Evolutionary conservation across 306 rosid species (phyloP).

Genomic region (Rosa rugosa): DNA sequence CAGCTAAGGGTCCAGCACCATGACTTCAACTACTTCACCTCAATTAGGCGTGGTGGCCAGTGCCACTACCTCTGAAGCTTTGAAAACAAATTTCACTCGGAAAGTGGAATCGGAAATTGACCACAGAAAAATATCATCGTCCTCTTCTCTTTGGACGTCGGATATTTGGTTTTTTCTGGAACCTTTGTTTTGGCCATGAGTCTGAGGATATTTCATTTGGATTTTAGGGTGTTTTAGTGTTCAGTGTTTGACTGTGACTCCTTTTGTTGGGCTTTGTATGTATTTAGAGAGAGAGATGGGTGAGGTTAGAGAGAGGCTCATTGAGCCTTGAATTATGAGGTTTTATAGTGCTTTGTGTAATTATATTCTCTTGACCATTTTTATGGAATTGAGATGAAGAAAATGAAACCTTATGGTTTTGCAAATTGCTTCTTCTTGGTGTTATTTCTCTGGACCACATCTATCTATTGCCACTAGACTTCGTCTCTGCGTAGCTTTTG

Average conservation of each 20-base stretch:
- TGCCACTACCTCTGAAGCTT: slow-evolving; percentile 1
- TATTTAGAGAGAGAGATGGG: slow-evolving; percentile 19
- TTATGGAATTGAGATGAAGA: slow-evolving; percentile 16
- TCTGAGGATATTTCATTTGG: not conserved
- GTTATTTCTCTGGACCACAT: not conserved
- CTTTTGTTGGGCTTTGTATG: slow-evolving; percentile 21
- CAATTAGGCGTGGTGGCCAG: slow-evolving; percentile 47
- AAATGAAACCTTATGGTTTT: slow-evolving; percentile 1
- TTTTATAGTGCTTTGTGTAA: slow-evolving; percentile 17
- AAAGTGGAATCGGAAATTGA: slow-evolving; percentile 20
- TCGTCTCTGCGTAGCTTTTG: not conserved
- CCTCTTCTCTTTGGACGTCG: slow-evolving; percentile 8
- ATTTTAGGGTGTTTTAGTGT: slow-evolving; percentile 20
- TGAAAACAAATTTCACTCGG: not conserved
- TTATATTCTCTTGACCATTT: slow-evolving; percentile 17
- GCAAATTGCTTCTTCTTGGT: not conserved
- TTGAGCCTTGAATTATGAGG: slow-evolving; percentile 12
- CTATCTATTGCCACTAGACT: not conserved
- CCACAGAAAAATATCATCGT: not conserved
- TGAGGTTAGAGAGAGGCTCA: slow-evolving; percentile 20
- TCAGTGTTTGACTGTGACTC: slow-evolving; percentile 17
- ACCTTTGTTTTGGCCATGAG: slow-evolving; percentile 9
- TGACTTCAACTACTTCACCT: slow-evolving; percentile 83
- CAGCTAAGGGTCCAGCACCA: slow-evolving; percentile 89
- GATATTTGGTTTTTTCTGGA: not conserved